phyloP scores from a whole-genome alignment of 2,329 filamentous ascomycete species.

The Rosellinia necatrix region DNA sequence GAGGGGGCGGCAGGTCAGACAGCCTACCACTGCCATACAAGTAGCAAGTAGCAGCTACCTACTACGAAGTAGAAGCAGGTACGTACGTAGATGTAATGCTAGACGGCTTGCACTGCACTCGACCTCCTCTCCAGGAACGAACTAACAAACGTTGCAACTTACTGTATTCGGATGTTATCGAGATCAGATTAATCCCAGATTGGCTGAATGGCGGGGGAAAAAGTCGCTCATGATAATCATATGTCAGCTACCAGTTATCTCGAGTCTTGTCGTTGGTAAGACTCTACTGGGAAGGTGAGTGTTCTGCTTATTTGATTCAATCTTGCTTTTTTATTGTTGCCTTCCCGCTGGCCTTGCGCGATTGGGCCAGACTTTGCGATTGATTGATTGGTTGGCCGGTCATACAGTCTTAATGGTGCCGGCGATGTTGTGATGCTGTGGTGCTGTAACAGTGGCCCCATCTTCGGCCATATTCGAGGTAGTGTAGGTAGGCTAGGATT shows the following conservation, averaged over 20 bases:
- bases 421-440: not conserved
- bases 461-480: not conserved
- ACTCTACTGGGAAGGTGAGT: too few species aligned
- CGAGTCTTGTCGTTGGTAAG: constrained; percentile 8
- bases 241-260: not conserved
- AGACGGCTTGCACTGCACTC: not conserved
- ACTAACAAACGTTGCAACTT: constrained; percentile 15
- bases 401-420: too few species aligned
- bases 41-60: too few species aligned
- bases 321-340: not conserved
- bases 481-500: not conserved
- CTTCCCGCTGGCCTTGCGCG: not conserved
- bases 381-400: constrained; percentile 1
- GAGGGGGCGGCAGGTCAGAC: too few species aligned
- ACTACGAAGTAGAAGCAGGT: too few species aligned
- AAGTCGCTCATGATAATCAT: constrained; percentile 17
- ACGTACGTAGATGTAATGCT: too few species aligned
- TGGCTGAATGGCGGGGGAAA: not conserved
- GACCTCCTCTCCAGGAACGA: not conserved
- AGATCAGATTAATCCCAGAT: not conserved
- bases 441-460: too few species aligned
- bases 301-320: too few species aligned
- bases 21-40: too few species aligned
- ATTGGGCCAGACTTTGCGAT: constrained; percentile 5
- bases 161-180: constrained; percentile 11